These are phyloP conservation scores for Malassezia yamatoensis DNA, from an alignment of 1,284 basidiomycete genomes.

Conservation along the genomic window DNA sequence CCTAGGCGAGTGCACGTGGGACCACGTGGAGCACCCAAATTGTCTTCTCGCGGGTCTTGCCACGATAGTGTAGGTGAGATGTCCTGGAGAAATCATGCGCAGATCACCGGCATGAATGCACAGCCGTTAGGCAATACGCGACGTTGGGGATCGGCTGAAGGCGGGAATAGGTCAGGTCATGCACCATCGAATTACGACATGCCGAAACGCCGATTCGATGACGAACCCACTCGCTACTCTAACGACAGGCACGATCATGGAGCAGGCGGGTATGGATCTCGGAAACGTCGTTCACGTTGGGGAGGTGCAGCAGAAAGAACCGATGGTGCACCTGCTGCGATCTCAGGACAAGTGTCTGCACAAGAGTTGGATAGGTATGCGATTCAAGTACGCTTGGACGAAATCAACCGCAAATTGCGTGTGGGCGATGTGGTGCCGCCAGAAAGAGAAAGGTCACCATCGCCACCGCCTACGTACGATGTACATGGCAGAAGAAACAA, in stretches of 20 bases:
- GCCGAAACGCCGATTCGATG: neutral
- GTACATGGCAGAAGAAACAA: slow-evolving; percentile 92
- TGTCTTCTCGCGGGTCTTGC: neutral
- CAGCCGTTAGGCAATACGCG: slow-evolving; percentile 33
- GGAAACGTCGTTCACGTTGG: slow-evolving; percentile 45
- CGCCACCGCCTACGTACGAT: slow-evolving; percentile 94
- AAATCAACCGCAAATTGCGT: slow-evolving; percentile 87
- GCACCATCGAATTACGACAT: neutral
- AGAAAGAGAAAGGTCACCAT: slow-evolving; percentile 83
- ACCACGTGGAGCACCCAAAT: neutral
- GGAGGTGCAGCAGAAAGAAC: slow-evolving; percentile 34
- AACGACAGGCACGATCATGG: neutral
- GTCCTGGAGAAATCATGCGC: slow-evolving; percentile 44
- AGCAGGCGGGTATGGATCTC: slow-evolving; percentile 19
- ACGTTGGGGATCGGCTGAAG: slow-evolving; percentile 32
- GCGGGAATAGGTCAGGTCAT: slow-evolving; percentile 7
- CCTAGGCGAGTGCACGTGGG: slow-evolving; percentile 5
- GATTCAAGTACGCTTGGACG: slow-evolving; percentile 63
- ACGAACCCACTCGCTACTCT: neutral
- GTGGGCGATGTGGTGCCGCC: slow-evolving; percentile 91
- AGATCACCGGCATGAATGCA: slow-evolving; percentile 44
- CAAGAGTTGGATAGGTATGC: slow-evolving; percentile 45
- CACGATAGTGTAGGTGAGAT: slow-evolving; percentile 15
- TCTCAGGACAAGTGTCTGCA: slow-evolving; percentile 32
- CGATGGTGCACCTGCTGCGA: slow-evolving; percentile 35